Conservation (phyloP, 106 monocot species). For the Triglochin maritima region DNA sequence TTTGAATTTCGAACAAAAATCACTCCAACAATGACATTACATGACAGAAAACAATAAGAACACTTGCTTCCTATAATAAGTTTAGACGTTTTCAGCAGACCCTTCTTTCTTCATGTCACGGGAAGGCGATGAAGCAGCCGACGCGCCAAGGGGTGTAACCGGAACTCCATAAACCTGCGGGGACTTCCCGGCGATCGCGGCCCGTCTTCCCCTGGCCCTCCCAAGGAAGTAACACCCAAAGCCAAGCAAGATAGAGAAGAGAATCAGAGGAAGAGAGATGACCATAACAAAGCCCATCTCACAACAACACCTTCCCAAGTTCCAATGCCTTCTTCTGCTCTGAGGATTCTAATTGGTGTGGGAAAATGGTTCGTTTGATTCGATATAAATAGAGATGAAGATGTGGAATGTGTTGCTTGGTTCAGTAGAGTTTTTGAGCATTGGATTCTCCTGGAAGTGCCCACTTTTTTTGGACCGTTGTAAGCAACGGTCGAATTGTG, state of each 20-base stretch:
- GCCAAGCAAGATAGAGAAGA: constrained; percentile 43
- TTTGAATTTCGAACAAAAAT: background rate
- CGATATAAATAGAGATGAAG: no score
- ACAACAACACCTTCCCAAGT: no score
- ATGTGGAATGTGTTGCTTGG: no score
- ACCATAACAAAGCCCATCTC: constrained; percentile 38
- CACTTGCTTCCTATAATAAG: background rate
- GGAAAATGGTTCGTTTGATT: no score
- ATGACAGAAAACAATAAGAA: background rate
- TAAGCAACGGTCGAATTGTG: no score
- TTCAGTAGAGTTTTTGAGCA: no score
- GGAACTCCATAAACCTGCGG: constrained; percentile 33
- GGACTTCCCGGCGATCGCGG: constrained; percentile 22
- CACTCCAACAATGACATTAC: background rate
- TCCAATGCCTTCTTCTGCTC: no score
- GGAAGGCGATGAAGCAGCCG: constrained; percentile 4
- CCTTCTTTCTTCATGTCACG: constrained; percentile 7
- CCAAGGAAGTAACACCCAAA: constrained; percentile 57
- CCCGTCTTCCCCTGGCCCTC: constrained; percentile 26
- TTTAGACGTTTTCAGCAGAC: background rate
- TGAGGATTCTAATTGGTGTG: no score
- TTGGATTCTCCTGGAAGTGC: no score
- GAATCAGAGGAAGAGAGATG: constrained; percentile 38
- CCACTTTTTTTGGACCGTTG: no score
- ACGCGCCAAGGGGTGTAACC: constrained; percentile 20